Base-by-base conservation (phyloP, 1,139 yeast species). In the Entelexis sorbosivorans region DNA sequence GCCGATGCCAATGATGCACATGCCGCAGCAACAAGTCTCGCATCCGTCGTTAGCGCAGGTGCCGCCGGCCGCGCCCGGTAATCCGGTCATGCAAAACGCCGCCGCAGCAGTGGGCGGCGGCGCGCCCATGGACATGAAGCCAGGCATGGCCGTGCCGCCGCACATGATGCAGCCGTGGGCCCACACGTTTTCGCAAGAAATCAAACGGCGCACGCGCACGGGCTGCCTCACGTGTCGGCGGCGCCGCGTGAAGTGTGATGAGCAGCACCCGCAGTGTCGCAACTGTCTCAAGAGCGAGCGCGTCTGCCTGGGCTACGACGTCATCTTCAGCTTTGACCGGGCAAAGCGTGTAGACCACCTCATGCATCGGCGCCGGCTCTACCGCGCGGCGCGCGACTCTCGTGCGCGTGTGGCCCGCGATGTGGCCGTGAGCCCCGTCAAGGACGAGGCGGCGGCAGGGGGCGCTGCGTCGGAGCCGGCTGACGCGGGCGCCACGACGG, bases 161-260 rank as follows among this genome's bases (percentile, higher is more conserved):
- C 45, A 42, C 19, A 31, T 42, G 36, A 32, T 42, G 36, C 45
- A 42, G 36, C 45, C 35, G 3, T 46, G 52, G 49, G 16, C 49
- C 22, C 42, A 42, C 19, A 34, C 31, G 19, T 42, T 48, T 33
- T 32, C 52, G 31, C 61, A 56, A 29, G 61, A 58, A 22, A 64
- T 66, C 50, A 66, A 66, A 50, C 57, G 70, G 16, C 71, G 79
- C 61, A 82, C 89, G 3, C 73, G 83, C 63, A 81, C 89, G 0
- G 91, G 91, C 1, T 82, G 91, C 62, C 64, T 81, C 52, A 82
- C 89, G 0, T 82, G 91, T 62, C 71, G 89, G 42, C 77, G 78
- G 60, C 70, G 89, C 61, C 70, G 88, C 55, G 81, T 82, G 58
- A 67, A 66, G 63, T 82, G 91, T 67, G 91, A 82, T 63, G 91